phyloP scores from a whole-genome alignment of 805 yeast genomes.

The Kazachstania psychrophila region DNA sequence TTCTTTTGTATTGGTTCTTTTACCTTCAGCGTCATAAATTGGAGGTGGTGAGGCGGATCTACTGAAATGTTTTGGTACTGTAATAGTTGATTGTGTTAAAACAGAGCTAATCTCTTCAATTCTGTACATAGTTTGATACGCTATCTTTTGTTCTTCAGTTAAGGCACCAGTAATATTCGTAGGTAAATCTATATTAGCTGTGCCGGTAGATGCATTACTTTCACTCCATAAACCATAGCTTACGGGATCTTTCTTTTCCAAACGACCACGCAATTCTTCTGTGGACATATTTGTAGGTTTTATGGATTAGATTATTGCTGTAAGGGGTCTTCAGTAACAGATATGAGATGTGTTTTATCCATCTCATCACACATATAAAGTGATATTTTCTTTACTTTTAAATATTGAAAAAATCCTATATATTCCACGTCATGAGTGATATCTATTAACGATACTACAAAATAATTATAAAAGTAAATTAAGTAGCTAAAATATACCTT shows the following conservation, averaged over 20 bases:
- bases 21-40: slow-evolving; percentile 72
- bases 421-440: too few species aligned
- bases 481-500: too few species aligned
- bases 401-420: too few species aligned
- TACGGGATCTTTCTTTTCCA: slow-evolving; percentile 1
- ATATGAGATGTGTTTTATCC: too few species aligned
- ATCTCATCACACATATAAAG: too few species aligned
- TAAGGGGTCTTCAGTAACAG: not conserved
- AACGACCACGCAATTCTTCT: slow-evolving; percentile 4
- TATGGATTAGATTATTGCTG: not conserved
- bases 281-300: not conserved
- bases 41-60: slow-evolving; percentile 90
- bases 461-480: too few species aligned
- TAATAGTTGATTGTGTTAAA: slow-evolving; percentile 25
- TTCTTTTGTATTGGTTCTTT: slow-evolving; percentile 78
- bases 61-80: slow-evolving; percentile 39
- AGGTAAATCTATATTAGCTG: slow-evolving; percentile 27
- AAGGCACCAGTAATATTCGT: slow-evolving; percentile 38
- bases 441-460: too few species aligned
- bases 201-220: slow-evolving; percentile 3
- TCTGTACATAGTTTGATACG: slow-evolving; percentile 59
- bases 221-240: slow-evolving; percentile 10
- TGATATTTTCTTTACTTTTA: too few species aligned
- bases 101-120: slow-evolving; percentile 70
- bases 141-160: slow-evolving; percentile 72